Conservation (phyloP, 768 basidiomycete species). For the Leccinum barrowsii region DNA sequence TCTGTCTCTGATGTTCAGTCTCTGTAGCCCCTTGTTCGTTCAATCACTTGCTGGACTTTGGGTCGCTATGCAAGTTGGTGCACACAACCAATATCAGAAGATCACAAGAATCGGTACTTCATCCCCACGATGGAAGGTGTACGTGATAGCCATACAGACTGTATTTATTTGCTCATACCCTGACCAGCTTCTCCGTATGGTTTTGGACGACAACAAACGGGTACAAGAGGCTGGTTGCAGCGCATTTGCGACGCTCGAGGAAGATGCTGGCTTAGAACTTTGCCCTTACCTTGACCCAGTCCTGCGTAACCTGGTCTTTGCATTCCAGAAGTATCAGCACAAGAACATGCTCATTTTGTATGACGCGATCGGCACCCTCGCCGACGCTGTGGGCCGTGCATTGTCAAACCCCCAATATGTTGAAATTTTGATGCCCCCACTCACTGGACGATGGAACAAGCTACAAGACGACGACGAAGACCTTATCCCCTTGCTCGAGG, state of each 20-base stretch:
- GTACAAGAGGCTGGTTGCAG: slow-evolving; percentile 99
- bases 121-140: slow-evolving; percentile 99
- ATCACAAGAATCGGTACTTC: slow-evolving; percentile 88
- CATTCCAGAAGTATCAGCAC: slow-evolving; percentile 98
- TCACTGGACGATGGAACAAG: slow-evolving; percentile 87
- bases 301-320: slow-evolving; percentile 89
- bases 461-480: slow-evolving; percentile 90
- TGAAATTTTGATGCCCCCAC: slow-evolving; percentile 94
- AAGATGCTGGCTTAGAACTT: slow-evolving; percentile 89
- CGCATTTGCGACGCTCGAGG: slow-evolving; percentile 97
- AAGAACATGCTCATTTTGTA: slow-evolving; percentile 99
- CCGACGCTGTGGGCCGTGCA: slow-evolving; percentile 90
- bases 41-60: slow-evolving; percentile 99
- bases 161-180: background rate
- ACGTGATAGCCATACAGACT: slow-evolving; percentile 32
- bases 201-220: slow-evolving; percentile 96
- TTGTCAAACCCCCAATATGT: slow-evolving; percentile 84
- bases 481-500: slow-evolving; percentile 93
- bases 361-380: slow-evolving; percentile 97
- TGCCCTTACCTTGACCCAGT: slow-evolving; percentile 95
- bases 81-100: slow-evolving; percentile 77
- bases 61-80: slow-evolving; percentile 98
- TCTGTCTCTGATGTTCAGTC: slow-evolving; percentile 2
- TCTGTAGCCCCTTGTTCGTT: slow-evolving; percentile 86
- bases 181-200: slow-evolving; percentile 90